Conservation (phyloP, 164 flowering plant genomes). For the Vitis labrusca region DNA sequence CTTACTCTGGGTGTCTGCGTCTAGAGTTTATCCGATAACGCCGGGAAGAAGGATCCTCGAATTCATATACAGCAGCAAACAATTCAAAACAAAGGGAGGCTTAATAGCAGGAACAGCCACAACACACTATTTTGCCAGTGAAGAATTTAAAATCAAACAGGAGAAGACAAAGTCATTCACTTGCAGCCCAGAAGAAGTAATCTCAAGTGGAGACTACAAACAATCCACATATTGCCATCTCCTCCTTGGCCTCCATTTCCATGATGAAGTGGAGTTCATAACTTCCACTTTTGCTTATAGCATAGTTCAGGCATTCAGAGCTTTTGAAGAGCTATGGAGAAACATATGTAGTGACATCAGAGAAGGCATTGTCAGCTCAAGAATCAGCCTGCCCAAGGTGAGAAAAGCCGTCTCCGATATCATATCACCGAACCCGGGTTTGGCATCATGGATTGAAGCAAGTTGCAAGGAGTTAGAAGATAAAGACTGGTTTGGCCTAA, state of each 20-base stretch:
- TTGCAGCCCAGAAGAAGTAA: conserved; percentile 86
- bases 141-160: conserved; percentile 75
- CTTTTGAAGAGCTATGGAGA: conserved; percentile 70
- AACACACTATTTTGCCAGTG: conserved; percentile 71
- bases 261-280: conserved; percentile 64
- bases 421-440: conserved; percentile 43
- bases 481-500: conserved; percentile 51
- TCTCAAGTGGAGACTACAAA: conserved; percentile 64
- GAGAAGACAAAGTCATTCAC: conserved; percentile 63
- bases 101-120: conserved; percentile 81
- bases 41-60: conserved; percentile 74
- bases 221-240: conserved; percentile 88
- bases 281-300: conserved; percentile 81
- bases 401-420: conserved; percentile 48
- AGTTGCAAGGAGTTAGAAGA: conserved; percentile 43
- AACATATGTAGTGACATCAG: conserved; percentile 62
- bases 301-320: conserved; percentile 64
- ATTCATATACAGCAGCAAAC: conserved; percentile 83
- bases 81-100: conserved; percentile 70
- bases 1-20: not conserved
- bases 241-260: conserved; percentile 65
- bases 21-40: conserved; percentile 62
- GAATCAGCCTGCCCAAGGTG: conserved; percentile 42
- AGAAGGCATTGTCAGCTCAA: conserved; percentile 53
- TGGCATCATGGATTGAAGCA: conserved; percentile 44